Base-by-base conservation (phyloP, 2,329 filamentous ascomycete genomes). In the Botryotinia globosa region DNA sequence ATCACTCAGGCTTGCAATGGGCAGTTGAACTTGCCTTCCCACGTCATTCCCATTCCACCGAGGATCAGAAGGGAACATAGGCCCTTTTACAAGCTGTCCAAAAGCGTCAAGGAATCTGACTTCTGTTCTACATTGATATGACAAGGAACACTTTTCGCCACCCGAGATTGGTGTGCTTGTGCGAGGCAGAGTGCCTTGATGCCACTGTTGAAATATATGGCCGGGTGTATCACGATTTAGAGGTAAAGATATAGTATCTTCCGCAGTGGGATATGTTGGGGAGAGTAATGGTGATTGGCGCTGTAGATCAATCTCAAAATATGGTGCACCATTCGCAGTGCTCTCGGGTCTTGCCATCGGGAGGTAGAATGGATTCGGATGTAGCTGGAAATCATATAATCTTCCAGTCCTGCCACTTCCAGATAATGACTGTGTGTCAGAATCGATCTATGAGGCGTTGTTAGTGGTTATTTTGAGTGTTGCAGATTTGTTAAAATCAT, bases 301-400 rank as follows among this genome's bases (percentile, higher is more conserved):
- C 25, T 51, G 29, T 32, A 72, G 44, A 32, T 44, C 29, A 32
- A 72, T 37, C 32, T 48, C 64, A 42, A 68, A 34, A 22, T 20
- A 16, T 37, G 51, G 42, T n/a, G 39, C 70, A 20, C 37, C 54
- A 25, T 45, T 37, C 63, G 29, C n/a, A 20, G 10, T 48, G 18
- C 34, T 32, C 20, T 69, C 29, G 5, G 54, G 54, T 61, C 25
- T 68, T 16, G 63, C 25, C 7, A 68, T 68, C 16, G 85, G 84
- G 69, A 85, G 81, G 72, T 86, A 82, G 74, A 91, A 90, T 0
- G 88, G 88, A 77, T 93, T 93, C 0, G 90, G 90, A 72, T 88
- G 85, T 4, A 90, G 76, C 39, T 83, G 83, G n/a, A 92, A 81
- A 7, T 84, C 83, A 20, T 81, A 79, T n/a, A 91, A 82, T 32